Evolutionary conservation across 345 rosid genomes (phyloP), one percentile per base, ranked within the genome.

Genomic region (Rhodomyrtus tomentosa): DNA sequence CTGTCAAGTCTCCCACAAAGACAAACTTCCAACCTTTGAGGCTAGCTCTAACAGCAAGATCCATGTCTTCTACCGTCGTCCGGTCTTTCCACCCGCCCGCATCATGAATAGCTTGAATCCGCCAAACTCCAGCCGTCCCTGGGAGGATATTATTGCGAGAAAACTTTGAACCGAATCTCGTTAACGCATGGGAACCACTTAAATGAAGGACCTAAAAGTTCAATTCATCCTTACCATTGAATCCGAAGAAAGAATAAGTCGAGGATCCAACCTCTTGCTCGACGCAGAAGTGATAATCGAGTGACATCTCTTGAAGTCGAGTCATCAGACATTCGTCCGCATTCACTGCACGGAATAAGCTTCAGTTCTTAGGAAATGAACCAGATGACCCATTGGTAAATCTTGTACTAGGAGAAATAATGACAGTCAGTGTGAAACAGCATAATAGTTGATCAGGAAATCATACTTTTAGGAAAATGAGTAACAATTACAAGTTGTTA

Each of bases 21-120:
- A 92, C 85, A 25, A 91, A 88, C 52, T 93, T 90, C 94, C 95
- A 91, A 84, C 92, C 94, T 85, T 86, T 90, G 36, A 93, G 91
- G 82, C 90, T 91, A 56, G 92, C 92, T 52, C 91, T 85, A 55
- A 91, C 91, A 85, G 94, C 93, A 51, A 92, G 89, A 85, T 93
- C 93, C 95, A 92, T 91, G 85, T 92, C 95, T 85, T 92, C 93
- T 80, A 91, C 94, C 49, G 89, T 93, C 32, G 94, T 92, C 82
- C 90, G 87, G 82, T 93, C 92, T 51, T 90, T 93, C 93, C 94
- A 93, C 52, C 95, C 92, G 6, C 95, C 93, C 0, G 92, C 92
- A 83, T 92, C 92, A 38, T 85, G 82, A 80, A 91, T 82, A 24
- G 95, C 91, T 76, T 86, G 87, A 56, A 91, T 92, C 88, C 89